A percentile compares a stretch with the other conserved stretches of the same genome.
Conservation (phyloP, 75 land plant species). For the Pinus albicaulis region DNA sequence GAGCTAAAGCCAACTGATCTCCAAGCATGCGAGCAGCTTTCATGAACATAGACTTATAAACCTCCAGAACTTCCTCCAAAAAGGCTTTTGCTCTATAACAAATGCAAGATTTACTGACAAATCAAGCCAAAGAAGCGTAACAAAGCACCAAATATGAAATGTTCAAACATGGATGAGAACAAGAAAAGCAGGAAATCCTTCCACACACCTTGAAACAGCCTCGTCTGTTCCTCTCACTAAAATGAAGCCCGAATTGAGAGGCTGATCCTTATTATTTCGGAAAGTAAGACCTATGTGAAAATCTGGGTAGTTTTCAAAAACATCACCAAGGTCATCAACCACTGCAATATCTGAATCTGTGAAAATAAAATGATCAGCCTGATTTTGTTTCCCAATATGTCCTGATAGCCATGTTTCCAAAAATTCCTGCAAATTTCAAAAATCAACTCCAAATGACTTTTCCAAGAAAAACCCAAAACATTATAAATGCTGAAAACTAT, state of each 20-base stretch:
- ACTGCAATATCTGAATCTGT: slow-evolving; percentile 88
- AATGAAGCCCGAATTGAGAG: slow-evolving; percentile 87
- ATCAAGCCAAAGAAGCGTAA: neutral
- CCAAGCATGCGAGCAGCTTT: slow-evolving; percentile 89
- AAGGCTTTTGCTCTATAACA: slow-evolving; percentile 68
- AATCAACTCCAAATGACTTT: neutral
- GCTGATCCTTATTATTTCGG: slow-evolving; percentile 87
- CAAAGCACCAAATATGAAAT: neutral
- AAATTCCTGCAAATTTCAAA: slow-evolving; percentile 45
- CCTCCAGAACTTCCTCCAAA: slow-evolving; percentile 65
- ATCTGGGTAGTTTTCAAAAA: slow-evolving; percentile 43
- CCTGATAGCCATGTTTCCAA: slow-evolving; percentile 34
- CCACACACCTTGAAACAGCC: slow-evolving; percentile 53
- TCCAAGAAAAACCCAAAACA: neutral
- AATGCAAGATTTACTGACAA: neutral
- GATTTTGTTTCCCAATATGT: slow-evolving; percentile 6
- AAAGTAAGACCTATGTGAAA: slow-evolving; percentile 91
- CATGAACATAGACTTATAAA: slow-evolving; percentile 57
- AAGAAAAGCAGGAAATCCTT: neutral
- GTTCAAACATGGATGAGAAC: neutral
- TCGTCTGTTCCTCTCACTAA: slow-evolving; percentile 78
- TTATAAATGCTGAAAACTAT: neutral
- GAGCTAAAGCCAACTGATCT: slow-evolving; percentile 86
- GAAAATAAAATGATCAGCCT: slow-evolving; percentile 63
- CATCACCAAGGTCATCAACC: slow-evolving; percentile 61